Conservation (phyloP, 139 green algal genomes). For the Tetradesmus lagerheimii region DNA sequence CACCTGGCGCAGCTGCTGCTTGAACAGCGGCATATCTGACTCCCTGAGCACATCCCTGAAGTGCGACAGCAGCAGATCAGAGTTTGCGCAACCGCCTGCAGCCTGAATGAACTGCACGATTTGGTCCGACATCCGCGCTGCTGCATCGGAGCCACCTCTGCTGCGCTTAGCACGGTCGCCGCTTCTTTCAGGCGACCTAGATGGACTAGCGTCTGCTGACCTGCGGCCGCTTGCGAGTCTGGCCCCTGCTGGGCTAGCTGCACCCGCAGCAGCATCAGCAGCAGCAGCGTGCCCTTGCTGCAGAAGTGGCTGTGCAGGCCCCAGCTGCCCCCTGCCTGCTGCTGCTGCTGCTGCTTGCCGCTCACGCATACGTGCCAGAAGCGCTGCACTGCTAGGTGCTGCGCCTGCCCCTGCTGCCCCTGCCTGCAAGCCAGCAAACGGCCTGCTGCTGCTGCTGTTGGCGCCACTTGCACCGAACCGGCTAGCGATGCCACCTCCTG, state of each 20-base stretch:
- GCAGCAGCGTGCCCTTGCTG: background rate
- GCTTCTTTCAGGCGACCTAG: background rate
- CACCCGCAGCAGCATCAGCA: background rate
- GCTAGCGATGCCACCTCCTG: background rate
- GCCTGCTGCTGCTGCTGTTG: background rate
- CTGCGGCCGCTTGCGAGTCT: background rate
- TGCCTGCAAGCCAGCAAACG: background rate
- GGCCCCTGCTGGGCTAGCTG: background rate
- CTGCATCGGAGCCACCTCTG: background rate
- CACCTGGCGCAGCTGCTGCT: conserved; percentile 78
- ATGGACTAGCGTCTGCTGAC: background rate
- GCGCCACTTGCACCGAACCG: background rate
- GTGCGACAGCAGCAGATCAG: conserved; percentile 66
- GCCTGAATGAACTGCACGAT: conserved; percentile 70
- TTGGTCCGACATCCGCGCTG: conserved; percentile 55
- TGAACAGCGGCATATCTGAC: conserved; percentile 74
- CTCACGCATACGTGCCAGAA: conserved; percentile 67
- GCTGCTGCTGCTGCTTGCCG: conserved; percentile 50
- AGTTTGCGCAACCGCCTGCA: conserved; percentile 56
- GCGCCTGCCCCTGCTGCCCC: conserved; percentile 6
- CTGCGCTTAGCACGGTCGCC: background rate
- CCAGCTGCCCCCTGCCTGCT: conserved; percentile 26
- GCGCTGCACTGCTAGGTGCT: conserved; percentile 35
- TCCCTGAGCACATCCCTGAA: conserved; percentile 64
- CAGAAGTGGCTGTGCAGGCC: background rate